phyloP scores from a whole-genome alignment of 345 rosid species.

The Ceriops decandra region DNA sequence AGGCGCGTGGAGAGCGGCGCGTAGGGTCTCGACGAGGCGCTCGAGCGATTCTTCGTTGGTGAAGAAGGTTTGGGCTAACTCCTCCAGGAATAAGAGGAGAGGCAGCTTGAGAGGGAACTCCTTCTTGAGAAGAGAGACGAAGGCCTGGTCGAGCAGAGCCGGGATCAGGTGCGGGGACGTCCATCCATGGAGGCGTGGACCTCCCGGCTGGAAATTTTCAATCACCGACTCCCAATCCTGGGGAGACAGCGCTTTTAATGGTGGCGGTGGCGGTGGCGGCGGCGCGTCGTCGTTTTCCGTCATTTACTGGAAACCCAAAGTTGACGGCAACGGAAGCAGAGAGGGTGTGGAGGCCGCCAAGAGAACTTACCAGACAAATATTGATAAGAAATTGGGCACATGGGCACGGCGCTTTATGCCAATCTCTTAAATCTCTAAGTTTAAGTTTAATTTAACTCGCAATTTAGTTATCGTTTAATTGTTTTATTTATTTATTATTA shows the following conservation, averaged over 20 bases:
- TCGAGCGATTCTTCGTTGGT: constrained; percentile 31
- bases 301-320: constrained; percentile 11
- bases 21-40: constrained; percentile 65
- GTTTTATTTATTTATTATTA: too few species aligned
- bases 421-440: too few species aligned
- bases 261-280: constrained; percentile 1
- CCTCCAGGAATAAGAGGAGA: constrained; percentile 76
- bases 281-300: neutral
- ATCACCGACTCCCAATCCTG: constrained; percentile 84
- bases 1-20: constrained; percentile 65
- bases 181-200: constrained; percentile 54
- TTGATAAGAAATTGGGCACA: too few species aligned
- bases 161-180: constrained; percentile 32
- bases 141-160: constrained; percentile 53
- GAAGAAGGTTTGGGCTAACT: constrained; percentile 39
- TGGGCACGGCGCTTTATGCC: too few species aligned
- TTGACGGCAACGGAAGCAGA: neutral
- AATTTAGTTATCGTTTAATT: too few species aligned
- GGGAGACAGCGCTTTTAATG: constrained; percentile 32
- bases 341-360: too few species aligned
- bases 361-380: too few species aligned
- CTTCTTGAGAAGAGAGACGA: constrained; percentile 56
- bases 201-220: constrained; percentile 73
- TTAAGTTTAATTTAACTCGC: too few species aligned
- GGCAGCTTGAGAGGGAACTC: constrained; percentile 71